phyloP scores from a whole-genome alignment of 352 stramenopile species.

The Phytopythium vexans region DNA sequence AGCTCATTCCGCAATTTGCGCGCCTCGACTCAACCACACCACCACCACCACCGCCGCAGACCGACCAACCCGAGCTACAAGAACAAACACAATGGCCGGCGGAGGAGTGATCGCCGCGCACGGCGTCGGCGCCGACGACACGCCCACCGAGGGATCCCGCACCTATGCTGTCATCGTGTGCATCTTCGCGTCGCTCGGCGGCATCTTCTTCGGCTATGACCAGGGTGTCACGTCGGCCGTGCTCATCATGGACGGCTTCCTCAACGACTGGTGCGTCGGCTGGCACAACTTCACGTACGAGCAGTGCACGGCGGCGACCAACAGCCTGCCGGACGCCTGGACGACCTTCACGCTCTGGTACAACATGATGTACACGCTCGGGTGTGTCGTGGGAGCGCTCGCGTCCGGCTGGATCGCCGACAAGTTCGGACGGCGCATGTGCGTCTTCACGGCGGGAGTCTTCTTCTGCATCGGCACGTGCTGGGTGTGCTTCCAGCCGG shows the following conservation, averaged over 20 bases:
- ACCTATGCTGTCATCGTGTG: no score
- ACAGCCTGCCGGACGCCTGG: slow-evolving; percentile 14
- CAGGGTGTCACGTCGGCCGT: slow-evolving; percentile 23
- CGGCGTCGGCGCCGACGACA: slow-evolving; percentile 8
- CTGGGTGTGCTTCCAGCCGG: no score
- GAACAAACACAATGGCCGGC: slow-evolving; percentile 9
- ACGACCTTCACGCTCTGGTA: slow-evolving; percentile 19
- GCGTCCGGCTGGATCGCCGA: no score
- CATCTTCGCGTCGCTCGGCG: slow-evolving; percentile 28
- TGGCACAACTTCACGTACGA: slow-evolving; percentile 23
- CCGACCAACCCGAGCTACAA: not conserved
- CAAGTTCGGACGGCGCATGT: no score
- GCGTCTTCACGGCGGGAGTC: no score
- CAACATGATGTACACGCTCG: slow-evolving; percentile 23
- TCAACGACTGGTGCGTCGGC: slow-evolving; percentile 22
- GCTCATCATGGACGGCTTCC: slow-evolving; percentile 26
- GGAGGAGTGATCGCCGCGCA: slow-evolving; percentile 11
- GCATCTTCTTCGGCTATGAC: slow-evolving; percentile 31
- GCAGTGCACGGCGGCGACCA: slow-evolving; percentile 14
- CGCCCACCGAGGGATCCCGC: slow-evolving; percentile 24
- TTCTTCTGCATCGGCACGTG: no score
- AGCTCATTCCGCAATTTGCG: slow-evolving; percentile 3
- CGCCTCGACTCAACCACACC: not conserved
- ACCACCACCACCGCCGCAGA: not conserved
- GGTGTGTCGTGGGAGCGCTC: no score